These are phyloP conservation scores for Solanum chilense DNA, from an alignment of 257 asterid species.

Conservation along the genomic window DNA sequence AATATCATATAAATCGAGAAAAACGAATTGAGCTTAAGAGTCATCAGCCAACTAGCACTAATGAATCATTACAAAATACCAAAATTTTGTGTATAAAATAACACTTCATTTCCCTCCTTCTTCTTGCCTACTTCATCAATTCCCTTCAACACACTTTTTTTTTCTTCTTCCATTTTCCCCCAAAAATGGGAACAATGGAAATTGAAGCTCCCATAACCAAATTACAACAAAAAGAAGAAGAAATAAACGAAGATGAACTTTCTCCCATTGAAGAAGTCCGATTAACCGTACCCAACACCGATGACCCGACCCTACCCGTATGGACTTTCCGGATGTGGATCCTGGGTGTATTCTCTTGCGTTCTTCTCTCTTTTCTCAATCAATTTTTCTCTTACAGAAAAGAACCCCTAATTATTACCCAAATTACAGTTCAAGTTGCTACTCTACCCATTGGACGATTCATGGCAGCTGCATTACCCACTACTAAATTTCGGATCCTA, in stretches of 20 bases:
- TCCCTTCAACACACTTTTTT: not conserved
- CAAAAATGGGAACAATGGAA: conserved; percentile 17
- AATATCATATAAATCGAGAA: not conserved
- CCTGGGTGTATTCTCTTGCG: conserved; percentile 56
- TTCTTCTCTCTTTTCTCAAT: conserved; percentile 62
- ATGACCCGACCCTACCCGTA: conserved; percentile 57
- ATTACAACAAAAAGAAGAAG: not conserved
- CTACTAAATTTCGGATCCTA: conserved; percentile 26
- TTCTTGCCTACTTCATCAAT: not conserved
- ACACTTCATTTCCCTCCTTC: not conserved
- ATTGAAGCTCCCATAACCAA: conserved; percentile 7
- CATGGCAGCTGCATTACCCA: conserved; percentile 66
- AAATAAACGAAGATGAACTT: conserved; percentile 23
- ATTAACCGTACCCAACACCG: conserved; percentile 53
- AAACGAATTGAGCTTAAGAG: too few species aligned
- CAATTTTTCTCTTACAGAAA: conserved; percentile 59
- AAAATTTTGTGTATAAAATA: not conserved
- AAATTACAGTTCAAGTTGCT: conserved; percentile 58
- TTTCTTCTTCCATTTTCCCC: not conserved
- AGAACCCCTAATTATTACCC: conserved; percentile 57
- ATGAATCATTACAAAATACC: not conserved
- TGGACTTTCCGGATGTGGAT: conserved; percentile 94
- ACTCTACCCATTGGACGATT: conserved; percentile 61
- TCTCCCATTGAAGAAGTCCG: conserved; percentile 70
- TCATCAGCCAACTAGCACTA: too few species aligned